Evolutionary conservation across 2,329 filamentous ascomycete species (phyloP).

Genomic region (Periglandula ipomoeae): DNA sequence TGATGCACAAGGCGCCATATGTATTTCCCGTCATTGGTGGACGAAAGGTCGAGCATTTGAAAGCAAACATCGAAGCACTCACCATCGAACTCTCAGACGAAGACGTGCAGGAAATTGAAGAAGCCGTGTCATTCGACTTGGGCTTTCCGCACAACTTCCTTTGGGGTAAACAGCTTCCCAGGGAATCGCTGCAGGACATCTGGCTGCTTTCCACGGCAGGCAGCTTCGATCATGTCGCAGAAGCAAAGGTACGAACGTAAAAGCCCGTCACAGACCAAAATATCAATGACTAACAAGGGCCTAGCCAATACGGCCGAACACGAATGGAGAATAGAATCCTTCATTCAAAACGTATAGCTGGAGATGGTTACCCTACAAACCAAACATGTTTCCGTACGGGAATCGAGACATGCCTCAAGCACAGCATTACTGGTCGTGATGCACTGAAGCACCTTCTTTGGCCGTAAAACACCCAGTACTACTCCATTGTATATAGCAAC

Average conservation of each 20-base stretch:
- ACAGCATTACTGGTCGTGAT: slow-evolving; percentile 1
- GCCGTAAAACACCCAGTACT: too few relatives aligned
- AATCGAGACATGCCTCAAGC: neutral
- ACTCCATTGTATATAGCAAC: too few relatives aligned
- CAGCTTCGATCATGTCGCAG: slow-evolving; percentile 39
- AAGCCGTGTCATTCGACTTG: slow-evolving; percentile 49
- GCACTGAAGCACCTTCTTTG: neutral
- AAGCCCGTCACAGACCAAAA: neutral
- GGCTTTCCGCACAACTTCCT: slow-evolving; percentile 60
- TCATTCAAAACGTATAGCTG: slow-evolving; percentile 21
- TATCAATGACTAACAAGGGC: neutral
- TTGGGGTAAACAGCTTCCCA: slow-evolving; percentile 28
- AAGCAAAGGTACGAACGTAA: slow-evolving; percentile 23
- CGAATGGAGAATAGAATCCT: slow-evolving; percentile 32
- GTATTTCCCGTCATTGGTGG: slow-evolving; percentile 68
- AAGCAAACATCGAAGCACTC: slow-evolving; percentile 61
- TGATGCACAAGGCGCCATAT: slow-evolving; percentile 61
- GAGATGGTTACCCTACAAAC: slow-evolving; percentile 21
- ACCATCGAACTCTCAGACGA: slow-evolving; percentile 47
- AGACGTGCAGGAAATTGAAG: slow-evolving; percentile 59
- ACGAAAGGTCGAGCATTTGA: slow-evolving; percentile 59
- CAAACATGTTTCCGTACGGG: neutral
- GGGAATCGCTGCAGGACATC: slow-evolving; percentile 28
- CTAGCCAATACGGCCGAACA: slow-evolving; percentile 32
- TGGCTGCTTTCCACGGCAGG: slow-evolving; percentile 38